These are phyloP conservation scores for Pulveroboletus sp. DNA, from an alignment of 768 basidiomycete species.

Conservation along the genomic window DNA sequence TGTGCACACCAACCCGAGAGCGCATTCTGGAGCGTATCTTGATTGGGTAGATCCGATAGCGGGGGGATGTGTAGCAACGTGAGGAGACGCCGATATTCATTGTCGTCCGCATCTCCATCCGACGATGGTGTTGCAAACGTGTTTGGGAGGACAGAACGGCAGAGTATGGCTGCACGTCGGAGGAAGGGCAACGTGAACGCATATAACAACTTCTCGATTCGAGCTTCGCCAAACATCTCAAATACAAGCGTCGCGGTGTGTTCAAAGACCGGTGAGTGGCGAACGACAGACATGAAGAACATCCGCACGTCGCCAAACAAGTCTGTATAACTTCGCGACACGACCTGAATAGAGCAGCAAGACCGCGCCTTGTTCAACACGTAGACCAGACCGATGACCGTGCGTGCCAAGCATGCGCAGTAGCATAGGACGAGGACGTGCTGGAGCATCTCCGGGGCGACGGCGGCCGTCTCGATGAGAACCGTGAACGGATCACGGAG, in stretches of 20 bases:
- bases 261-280: constrained; percentile 84
- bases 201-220: constrained; percentile 83
- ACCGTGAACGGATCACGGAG: constrained; percentile 88
- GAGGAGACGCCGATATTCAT: constrained; percentile 80
- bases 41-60: constrained; percentile 71
- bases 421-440: constrained; percentile 87
- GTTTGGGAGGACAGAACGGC: constrained; percentile 64
- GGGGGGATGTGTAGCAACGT: constrained; percentile 72
- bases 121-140: constrained; percentile 49
- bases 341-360: constrained; percentile 41
- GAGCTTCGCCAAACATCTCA: constrained; percentile 74
- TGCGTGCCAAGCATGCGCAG: constrained; percentile 84
- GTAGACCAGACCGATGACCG: constrained; percentile 81
- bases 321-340: constrained; percentile 52
- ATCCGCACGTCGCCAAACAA: constrained; percentile 82
- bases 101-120: constrained; percentile 35
- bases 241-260: constrained; percentile 78
- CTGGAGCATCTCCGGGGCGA: constrained; percentile 83
- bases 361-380: constrained; percentile 69
- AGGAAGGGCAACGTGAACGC: constrained; percentile 89
- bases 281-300: constrained; percentile 88
- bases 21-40: constrained; percentile 86
- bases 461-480: constrained; percentile 84
- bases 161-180: constrained; percentile 80
- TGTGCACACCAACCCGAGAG: constrained; percentile 88